Base-by-base conservation (phyloP, 2,329 filamentous ascomycete species). In the Exophiala spinifera region DNA sequence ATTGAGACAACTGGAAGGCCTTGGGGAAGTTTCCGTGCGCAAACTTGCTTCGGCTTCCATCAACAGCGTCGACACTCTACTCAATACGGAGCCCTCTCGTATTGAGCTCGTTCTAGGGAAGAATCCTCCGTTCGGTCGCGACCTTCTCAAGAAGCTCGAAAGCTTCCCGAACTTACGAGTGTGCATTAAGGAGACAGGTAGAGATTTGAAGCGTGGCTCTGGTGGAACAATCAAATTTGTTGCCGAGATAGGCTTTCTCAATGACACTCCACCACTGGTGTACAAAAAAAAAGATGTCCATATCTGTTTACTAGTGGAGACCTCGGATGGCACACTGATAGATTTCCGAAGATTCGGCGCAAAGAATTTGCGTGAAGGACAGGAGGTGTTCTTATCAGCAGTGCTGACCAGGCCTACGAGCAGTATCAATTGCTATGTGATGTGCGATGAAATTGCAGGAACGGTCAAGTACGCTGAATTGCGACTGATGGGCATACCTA, bases 381-480 rank as follows among this genome's bases (percentile, higher is more conserved):
- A 86, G 20, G 79, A 84, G 8, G 66, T 91, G 1, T 69, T 76
- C 0, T 86, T 87, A 59, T 80, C 72, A 17, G 80, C 84, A 1
- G 72, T 80, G 0, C 67, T 90, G 17, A 78, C 69, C 1, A 73
- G 73, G 3, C 67, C 75, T 0, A 78, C 81, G 15, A 81, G 86
- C 53, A 72, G 77, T 2, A 80, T 94, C 31, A 78, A 78, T 20
- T 89, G 84, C 56, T 83, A 85, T 65, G 76, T 91, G 46, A 88
- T 89, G 69, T 97, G 91, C 61, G 92, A 96, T 71, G 86, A 90
- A 40, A 87, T 97, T 63, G 89, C 81, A 57, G 82, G 82, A 10
- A 85, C 82, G 10, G 69, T 78, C 64, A 74, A 77, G 56, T 71
- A 74, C 55, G 82, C 80, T 5, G 74, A 76, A 20, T 57, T 85